Evolutionary conservation across 208 protist species (phyloP).

Genomic region (Spongospora subterranea): DNA sequence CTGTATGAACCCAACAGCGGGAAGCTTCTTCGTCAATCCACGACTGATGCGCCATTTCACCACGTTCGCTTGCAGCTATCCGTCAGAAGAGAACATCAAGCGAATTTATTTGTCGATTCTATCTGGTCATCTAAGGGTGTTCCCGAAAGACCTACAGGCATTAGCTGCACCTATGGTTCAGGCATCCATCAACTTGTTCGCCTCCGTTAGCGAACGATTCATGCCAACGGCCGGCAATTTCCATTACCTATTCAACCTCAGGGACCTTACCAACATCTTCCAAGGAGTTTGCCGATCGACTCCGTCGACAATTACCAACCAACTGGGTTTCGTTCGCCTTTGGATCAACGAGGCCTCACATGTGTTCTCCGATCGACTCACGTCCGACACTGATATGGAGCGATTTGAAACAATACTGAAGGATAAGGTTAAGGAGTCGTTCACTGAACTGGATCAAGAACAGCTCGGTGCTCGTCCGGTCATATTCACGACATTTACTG

Average conservation of each 20-base stretch:
- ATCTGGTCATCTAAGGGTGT: slow-evolving; percentile 82
- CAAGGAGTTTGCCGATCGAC: slow-evolving; percentile 77
- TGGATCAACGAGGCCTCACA: slow-evolving; percentile 93
- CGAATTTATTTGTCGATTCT: slow-evolving; percentile 94
- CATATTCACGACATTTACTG: slow-evolving; percentile 74
- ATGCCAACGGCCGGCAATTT: slow-evolving; percentile 97
- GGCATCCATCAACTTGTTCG: slow-evolving; percentile 76
- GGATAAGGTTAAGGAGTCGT: slow-evolving; percentile 75
- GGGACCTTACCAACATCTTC: slow-evolving; percentile 95
- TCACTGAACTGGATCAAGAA: slow-evolving; percentile 68
- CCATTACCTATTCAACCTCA: slow-evolving; percentile 98
- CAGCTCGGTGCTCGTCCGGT: slow-evolving; percentile 58
- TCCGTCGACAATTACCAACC: slow-evolving; percentile 79
- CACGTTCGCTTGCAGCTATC: slow-evolving; percentile 93
- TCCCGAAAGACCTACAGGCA: slow-evolving; percentile 65
- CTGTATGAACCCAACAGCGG: slow-evolving; percentile 96
- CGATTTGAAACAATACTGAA: slow-evolving; percentile 80
- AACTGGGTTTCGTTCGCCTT: slow-evolving; percentile 84
- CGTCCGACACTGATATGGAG: slow-evolving; percentile 70
- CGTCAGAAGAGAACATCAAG: slow-evolving; percentile 83
- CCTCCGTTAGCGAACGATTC: slow-evolving; percentile 83
- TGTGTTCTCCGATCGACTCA: slow-evolving; percentile 92
- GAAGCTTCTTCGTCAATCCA: slow-evolving; percentile 94
- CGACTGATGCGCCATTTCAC: slow-evolving; percentile 93
- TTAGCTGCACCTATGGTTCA: slow-evolving; percentile 69